phyloP scores from a whole-genome alignment of 108 stramenopile species.

The Mediolabrus comicus region DNA sequence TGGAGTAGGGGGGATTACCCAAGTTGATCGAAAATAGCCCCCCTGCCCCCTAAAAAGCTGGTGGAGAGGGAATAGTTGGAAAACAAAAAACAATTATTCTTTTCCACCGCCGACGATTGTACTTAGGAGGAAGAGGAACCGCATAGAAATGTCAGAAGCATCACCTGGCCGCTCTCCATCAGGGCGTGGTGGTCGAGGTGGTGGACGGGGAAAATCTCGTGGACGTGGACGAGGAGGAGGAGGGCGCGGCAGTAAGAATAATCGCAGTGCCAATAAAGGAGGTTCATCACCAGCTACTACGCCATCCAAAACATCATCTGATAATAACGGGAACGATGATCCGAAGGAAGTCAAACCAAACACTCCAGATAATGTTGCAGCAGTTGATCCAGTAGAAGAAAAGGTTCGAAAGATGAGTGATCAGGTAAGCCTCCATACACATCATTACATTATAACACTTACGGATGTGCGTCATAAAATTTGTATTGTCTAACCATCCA shows the following conservation, averaged over 20 bases:
- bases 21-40: too few relatives aligned
- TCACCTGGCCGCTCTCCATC: too few relatives aligned
- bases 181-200: conserved; percentile 34
- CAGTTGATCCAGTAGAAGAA: conserved; percentile 24
- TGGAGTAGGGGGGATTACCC: too few relatives aligned
- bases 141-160: conserved; percentile 8
- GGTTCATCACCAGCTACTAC: conserved; percentile 7
- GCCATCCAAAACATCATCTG: conserved; percentile 17
- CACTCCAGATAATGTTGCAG: not conserved
- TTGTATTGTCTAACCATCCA: not conserved
- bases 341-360: not conserved
- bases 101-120: too few relatives aligned
- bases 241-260: conserved; percentile 3
- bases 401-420: conserved; percentile 15
- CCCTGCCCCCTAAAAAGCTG: too few relatives aligned
- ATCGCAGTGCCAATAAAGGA: conserved; percentile 2
- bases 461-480: not conserved
- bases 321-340: conserved; percentile 6
- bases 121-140: not conserved
- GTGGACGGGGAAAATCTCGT: conserved; percentile 23
- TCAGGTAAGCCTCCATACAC: conserved; percentile 3
- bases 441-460: not conserved
- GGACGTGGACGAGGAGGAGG: conserved; percentile 5
- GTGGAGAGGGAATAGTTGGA: too few relatives aligned
- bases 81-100: too few relatives aligned